A percentile compares a stretch with the other conserved stretches of the same genome.
Conservation (phyloP, 257 asterid species). For the Fraxinus excelsior region DNA sequence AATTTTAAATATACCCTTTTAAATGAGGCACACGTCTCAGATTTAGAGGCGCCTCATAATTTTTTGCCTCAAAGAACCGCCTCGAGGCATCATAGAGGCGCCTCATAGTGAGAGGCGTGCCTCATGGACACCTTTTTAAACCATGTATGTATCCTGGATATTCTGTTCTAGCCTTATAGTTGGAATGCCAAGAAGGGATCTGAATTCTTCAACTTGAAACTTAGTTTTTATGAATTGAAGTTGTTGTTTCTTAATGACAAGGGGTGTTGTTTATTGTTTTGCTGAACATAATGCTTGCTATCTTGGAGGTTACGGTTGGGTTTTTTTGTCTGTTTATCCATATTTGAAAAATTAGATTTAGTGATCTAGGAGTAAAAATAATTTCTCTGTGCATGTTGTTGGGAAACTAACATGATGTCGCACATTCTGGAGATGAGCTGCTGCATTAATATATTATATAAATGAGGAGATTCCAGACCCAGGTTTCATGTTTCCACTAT, state of each 20-base stretch:
- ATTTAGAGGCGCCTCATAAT: too few relatives aligned
- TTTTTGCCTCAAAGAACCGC: too few relatives aligned
- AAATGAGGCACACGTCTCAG: too few relatives aligned
- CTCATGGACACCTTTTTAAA: too few relatives aligned
- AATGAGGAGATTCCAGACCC: too few relatives aligned
- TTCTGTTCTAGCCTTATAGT: not conserved
- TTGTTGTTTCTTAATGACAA: not conserved
- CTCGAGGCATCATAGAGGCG: too few relatives aligned
- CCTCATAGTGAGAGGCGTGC: too few relatives aligned
- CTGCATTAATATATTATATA: not conserved
- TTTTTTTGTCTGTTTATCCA: not conserved
- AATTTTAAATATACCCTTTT: too few relatives aligned
- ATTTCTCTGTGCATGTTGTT: not conserved
- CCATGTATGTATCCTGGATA: too few relatives aligned
- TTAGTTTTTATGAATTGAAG: not conserved
- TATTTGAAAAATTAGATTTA: not conserved
- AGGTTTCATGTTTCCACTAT: not conserved
- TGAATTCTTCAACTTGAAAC: not conserved
- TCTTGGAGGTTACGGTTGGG: not conserved
- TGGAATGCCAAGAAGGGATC: not conserved
- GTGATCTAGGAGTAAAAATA: not conserved
- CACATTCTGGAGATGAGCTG: not conserved
- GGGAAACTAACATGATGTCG: not conserved
- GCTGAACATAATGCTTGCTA: not conserved
- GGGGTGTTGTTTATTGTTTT: not conserved